Evolutionary conservation across 257 asterid genomes (phyloP).

Genomic region (Thymus mandschuricus): DNA sequence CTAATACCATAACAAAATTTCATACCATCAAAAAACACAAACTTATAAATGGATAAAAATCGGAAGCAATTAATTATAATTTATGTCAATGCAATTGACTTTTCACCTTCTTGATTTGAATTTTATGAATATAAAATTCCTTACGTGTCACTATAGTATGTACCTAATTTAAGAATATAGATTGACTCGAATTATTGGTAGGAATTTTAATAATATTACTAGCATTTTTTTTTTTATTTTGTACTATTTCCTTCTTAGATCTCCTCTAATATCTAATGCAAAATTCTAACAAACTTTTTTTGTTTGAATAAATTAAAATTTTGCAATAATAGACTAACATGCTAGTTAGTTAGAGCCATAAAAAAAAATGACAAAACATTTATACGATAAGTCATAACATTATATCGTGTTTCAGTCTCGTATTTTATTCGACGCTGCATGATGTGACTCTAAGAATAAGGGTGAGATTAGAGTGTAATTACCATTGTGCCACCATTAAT

Average conservation of each 20-base stretch:
- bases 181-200: slow-evolving; percentile 22
- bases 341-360: not conserved
- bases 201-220: not conserved
- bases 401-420: not conserved
- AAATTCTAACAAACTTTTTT: not conserved
- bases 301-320: not conserved
- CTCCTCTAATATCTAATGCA: not conserved
- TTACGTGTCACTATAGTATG: not conserved
- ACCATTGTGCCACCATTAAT: slow-evolving; percentile 54
- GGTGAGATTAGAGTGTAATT: not conserved
- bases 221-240: not conserved
- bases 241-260: not conserved
- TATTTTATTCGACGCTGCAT: not conserved
- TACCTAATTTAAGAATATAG: slow-evolving; percentile 34
- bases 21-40: not conserved
- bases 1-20: no score
- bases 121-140: no score
- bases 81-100: no score
- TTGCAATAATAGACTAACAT: no score
- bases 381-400: not conserved
- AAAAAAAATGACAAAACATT: not conserved
- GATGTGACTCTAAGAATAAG: no score
- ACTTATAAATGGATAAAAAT: no score
- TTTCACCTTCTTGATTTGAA: no score
- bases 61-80: not conserved